These are phyloP conservation scores for Coprinopsis strossmayeri DNA, from an alignment of 768 basidiomycete species.

Conservation along the genomic window DNA sequence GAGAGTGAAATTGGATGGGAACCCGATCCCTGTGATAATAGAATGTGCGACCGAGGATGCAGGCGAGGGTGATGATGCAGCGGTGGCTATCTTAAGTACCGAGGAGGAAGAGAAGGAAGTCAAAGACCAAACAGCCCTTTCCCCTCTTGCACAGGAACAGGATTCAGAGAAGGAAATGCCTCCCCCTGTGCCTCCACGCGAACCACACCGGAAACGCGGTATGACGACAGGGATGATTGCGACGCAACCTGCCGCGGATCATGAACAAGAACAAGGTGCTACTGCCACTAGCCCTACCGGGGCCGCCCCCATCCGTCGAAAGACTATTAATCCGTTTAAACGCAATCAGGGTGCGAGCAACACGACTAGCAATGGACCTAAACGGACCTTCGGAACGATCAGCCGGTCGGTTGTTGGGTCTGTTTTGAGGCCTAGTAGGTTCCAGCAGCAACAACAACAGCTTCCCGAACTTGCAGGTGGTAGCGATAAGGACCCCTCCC, in stretches of 20 bases:
- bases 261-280: not conserved
- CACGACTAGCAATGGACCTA: not conserved
- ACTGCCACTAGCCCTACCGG: too few species aligned
- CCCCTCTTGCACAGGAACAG: not conserved
- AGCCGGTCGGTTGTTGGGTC: constrained; percentile 36
- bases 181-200: constrained; percentile 7
- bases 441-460: constrained; percentile 10
- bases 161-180: constrained; percentile 1
- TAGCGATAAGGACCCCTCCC: constrained; percentile 20
- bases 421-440: constrained; percentile 19
- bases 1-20: constrained; percentile 14
- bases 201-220: not conserved
- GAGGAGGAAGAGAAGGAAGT: constrained; percentile 9
- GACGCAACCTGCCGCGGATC: not conserved
- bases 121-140: not conserved
- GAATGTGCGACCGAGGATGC: constrained; percentile 32
- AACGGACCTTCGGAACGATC: constrained; percentile 2
- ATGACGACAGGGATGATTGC: not conserved
- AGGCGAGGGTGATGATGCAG: constrained; percentile 11
- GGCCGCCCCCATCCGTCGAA: constrained; percentile 16
- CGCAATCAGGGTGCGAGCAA: constrained; percentile 16
- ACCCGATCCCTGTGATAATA: constrained; percentile 23
- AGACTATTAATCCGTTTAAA: constrained; percentile 33
- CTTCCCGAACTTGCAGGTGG: not conserved
- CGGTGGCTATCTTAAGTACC: too few species aligned